Percentiles rank a stretch among this genome's conserved stretches.
Evolutionary conservation across 192 early-diverging fungal genomes (phyloP).

Genomic region (Endogone sp.): DNA sequence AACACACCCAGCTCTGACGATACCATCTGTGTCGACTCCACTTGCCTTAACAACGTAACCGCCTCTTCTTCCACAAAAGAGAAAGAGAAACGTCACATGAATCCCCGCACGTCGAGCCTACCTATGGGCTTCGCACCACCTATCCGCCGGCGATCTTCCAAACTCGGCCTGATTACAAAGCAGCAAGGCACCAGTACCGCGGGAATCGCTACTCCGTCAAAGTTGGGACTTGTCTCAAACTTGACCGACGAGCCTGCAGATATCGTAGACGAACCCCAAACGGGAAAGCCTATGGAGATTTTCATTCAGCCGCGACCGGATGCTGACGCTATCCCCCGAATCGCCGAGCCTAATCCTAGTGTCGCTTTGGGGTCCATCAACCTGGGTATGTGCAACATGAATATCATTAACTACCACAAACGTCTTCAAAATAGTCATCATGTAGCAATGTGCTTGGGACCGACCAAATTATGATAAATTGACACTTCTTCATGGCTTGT

Average conservation of each 20-base stretch:
- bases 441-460: no score
- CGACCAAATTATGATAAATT: no score
- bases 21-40: background rate
- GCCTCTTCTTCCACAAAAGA: background rate
- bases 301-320: background rate
- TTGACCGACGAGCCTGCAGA: conserved; percentile 3
- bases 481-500: conserved; percentile 4
- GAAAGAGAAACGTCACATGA: conserved; percentile 1
- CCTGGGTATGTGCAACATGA: conserved; percentile 4
- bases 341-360: background rate
- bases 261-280: background rate
- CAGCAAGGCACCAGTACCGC: conserved; percentile 1
- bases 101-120: conserved; percentile 1
- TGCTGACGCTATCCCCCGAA: background rate
- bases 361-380: conserved; percentile 3
- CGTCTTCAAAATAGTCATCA: no score
- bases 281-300: background rate
- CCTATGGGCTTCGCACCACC: conserved; percentile 31
- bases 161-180: conserved; percentile 6
- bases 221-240: conserved; percentile 9
- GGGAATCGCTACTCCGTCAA: background rate
- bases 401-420: background rate
- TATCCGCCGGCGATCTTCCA: conserved; percentile 24
- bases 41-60: background rate
- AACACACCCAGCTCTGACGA: conserved; percentile 2